These are phyloP conservation scores for Phalaenopsis equestris DNA, from an alignment of 106 monocot species.

Conservation along the genomic window DNA sequence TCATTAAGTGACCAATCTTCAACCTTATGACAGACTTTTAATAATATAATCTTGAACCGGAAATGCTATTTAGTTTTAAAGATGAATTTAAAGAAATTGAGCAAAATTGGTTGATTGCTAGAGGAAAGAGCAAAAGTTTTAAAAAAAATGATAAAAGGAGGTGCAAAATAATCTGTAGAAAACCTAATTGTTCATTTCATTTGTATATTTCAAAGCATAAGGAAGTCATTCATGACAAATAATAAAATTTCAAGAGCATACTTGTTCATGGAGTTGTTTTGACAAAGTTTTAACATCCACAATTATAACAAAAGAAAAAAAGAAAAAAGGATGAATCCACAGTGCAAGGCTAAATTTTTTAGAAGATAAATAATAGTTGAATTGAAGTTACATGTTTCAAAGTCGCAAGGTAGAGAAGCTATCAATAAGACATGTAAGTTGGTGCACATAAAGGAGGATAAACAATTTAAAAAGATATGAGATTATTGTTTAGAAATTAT, in stretches of 20 bases:
- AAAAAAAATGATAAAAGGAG: not conserved
- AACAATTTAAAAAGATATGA: not conserved
- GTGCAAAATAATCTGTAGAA: not conserved
- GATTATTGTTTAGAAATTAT: not conserved
- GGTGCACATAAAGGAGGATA: not conserved
- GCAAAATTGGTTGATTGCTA: not conserved
- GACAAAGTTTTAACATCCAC: not conserved
- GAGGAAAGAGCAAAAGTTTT: not conserved
- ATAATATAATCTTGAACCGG: not conserved
- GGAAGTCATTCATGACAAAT: not conserved
- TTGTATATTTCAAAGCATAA: not conserved
- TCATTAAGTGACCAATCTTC: not conserved
- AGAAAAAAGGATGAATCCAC: not conserved
- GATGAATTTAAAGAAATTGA: not conserved
- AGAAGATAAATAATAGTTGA: too few species aligned
- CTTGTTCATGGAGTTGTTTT: not conserved
- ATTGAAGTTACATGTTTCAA: not conserved
- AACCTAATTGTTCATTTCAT: not conserved
- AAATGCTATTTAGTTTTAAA: not conserved
- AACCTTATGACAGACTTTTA: not conserved
- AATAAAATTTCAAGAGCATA: not conserved
- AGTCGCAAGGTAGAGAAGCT: not conserved
- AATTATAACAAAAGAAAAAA: not conserved
- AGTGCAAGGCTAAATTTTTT: not conserved
- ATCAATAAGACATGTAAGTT: not conserved